Conservation (phyloP, 2,329 filamentous ascomycete genomes). For the Fusarium begoniae region DNA sequence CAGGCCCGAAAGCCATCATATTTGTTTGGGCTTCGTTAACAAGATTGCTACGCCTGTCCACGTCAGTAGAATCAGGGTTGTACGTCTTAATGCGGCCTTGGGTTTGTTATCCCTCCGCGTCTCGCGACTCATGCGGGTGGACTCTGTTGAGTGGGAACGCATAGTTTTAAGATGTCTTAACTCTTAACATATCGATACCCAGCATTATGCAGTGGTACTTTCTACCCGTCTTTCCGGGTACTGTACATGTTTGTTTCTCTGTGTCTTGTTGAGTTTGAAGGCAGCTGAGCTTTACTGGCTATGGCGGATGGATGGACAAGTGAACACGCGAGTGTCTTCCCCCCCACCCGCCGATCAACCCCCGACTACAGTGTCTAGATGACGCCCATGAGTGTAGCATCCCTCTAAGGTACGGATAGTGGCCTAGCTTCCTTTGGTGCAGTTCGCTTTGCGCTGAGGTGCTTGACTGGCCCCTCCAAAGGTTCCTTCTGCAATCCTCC, state of each 20-base stretch:
- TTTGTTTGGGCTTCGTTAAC: background rate
- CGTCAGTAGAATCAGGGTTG: conserved; percentile 25
- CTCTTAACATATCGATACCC: conserved; percentile 7
- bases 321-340: conserved; percentile 33
- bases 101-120: conserved; percentile 2
- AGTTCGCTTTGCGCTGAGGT: background rate
- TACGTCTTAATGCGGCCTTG: conserved; percentile 18
- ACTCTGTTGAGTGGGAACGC: conserved; percentile 23
- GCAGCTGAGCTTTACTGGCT: conserved; percentile 30
- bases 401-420: conserved; percentile 30
- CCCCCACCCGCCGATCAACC: conserved; percentile 33
- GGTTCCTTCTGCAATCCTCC: conserved; percentile 10
- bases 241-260: background rate
- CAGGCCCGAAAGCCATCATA: conserved; percentile 11
- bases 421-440: conserved; percentile 13
- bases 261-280: conserved; percentile 15
- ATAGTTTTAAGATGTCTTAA: conserved; percentile 13
- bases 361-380: conserved; percentile 32
- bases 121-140: conserved; percentile 25
- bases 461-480: conserved; percentile 19
- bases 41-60: conserved; percentile 14
- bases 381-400: conserved; percentile 35
- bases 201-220: background rate
- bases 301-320: conserved; percentile 25
- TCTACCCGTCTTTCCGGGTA: conserved; percentile 6